These are phyloP conservation scores for Alternaria arbusti DNA, from an alignment of 2,329 filamentous ascomycete genomes.

Conservation along the genomic window DNA sequence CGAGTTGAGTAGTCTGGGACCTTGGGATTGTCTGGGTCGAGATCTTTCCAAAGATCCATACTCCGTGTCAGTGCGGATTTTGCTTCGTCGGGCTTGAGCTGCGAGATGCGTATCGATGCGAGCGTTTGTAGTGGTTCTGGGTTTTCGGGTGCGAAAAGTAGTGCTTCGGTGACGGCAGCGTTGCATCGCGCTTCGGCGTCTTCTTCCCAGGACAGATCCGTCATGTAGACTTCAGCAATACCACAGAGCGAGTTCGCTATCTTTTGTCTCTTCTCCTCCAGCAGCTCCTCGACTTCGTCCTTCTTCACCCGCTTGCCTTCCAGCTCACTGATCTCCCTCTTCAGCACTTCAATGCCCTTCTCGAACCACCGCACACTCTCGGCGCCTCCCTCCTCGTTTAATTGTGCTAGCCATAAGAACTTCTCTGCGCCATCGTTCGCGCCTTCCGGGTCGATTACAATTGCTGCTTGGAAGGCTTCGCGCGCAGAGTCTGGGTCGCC, in stretches of 20 bases:
- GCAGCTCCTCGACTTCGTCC: constrained; percentile 39
- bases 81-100: constrained; percentile 79
- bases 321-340: constrained; percentile 71
- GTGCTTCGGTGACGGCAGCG: constrained; percentile 85
- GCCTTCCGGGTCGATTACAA: constrained; percentile 78
- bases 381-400: constrained; percentile 70
- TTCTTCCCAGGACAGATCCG: constrained; percentile 87
- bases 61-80: constrained; percentile 78
- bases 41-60: constrained; percentile 80
- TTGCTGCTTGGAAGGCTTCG: constrained; percentile 74
- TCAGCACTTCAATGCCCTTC: constrained; percentile 73
- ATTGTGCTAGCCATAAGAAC: constrained; percentile 91
- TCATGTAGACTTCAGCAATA: constrained; percentile 98
- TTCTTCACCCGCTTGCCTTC: constrained; percentile 53
- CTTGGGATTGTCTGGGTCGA: constrained; percentile 72
- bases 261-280: constrained; percentile 77
- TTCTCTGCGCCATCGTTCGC: constrained; percentile 88
- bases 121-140: constrained; percentile 95
- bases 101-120: constrained; percentile 91
- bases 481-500: constrained; percentile 81
- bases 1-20: constrained; percentile 87
- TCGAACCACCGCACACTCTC: constrained; percentile 69
- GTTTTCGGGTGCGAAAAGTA: constrained; percentile 79
- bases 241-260: constrained; percentile 91
- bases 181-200: constrained; percentile 92